Base-by-base conservation (phyloP, 179 eudicot species). In the Corrigiola litoralis region DNA sequence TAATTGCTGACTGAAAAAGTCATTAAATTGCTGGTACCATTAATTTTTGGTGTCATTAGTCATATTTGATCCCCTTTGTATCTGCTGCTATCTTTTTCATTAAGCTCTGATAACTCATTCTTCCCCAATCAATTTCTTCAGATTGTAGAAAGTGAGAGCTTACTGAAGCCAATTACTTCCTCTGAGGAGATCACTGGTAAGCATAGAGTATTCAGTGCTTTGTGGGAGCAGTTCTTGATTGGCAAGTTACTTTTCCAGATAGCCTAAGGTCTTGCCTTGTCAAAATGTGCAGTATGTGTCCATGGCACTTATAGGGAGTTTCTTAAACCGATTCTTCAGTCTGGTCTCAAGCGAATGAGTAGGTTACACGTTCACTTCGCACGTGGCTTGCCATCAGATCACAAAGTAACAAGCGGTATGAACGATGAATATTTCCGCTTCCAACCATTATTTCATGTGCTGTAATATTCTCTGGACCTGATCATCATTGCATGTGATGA, bases 341-440 rank as follows among this genome's bases (percentile, higher is more conserved):
- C 83, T 65, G 99, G 97, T 65, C 94, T 94, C 57, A 84, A 84
- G 74, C 84, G 85, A 71, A 90, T 87, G 97, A 75, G 61, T 58
- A 85, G 99, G 58, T 63, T 94, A 50, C 99, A 94, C 60, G 79
- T 94, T 61, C 99, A 94, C 76, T 94, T 94, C 82, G 70, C 96
- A 32, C 67, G 81, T 68, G 99, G 97, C 69, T 81, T 94, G 81
- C 99, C 97, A 68, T 73, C 84, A 24, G 94, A 92, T 67, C 87
- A 84, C 49, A 81, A 84, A 82, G 95, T 92, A 63, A 81, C 85
- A 56, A 92, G 97, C 53, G 98, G 95, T 90, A 84, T 59, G 74
- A 58, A 42, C 48, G 20, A 45, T 25, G 37, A 23, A 17, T 0
- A 4, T 47, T 21, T 57, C 46, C 29, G 3, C 14, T 17, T 20